phyloP scores from a whole-genome alignment of 345 rosid species.

The Raphanus sativus region DNA sequence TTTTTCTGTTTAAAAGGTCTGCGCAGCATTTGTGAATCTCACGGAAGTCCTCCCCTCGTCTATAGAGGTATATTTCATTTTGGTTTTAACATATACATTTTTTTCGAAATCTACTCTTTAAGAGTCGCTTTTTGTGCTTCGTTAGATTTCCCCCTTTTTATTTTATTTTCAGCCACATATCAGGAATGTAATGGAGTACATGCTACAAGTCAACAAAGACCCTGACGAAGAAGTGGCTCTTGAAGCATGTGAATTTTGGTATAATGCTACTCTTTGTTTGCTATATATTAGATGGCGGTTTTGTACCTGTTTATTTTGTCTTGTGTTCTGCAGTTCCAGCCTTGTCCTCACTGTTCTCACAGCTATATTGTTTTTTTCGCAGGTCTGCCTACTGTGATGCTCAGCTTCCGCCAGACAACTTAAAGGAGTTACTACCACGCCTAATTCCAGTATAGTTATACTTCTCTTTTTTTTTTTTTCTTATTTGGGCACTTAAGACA shows the following conservation, averaged over 20 bases:
- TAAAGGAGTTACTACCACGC: conserved; percentile 82
- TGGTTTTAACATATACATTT: background rate
- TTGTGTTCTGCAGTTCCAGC: background rate
- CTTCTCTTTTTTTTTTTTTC: conserved; percentile 8
- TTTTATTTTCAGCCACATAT: conserved; percentile 63
- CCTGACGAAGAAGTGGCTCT: conserved; percentile 91
- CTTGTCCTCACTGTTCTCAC: background rate
- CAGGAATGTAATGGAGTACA: conserved; percentile 75
- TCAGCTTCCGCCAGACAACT: conserved; percentile 66
- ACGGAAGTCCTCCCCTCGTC: conserved; percentile 72
- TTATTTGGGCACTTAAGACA: background rate
- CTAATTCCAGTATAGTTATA: conserved; percentile 65
- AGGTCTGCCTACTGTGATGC: conserved; percentile 96
- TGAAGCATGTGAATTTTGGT: conserved; percentile 99
- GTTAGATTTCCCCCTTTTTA: conserved; percentile 4
- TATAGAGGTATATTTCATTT: conserved; percentile 60
- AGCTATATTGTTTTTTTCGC: conserved; percentile 37
- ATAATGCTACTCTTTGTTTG: conserved; percentile 16
- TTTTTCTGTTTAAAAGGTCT: conserved; percentile 57
- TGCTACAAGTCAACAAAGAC: conserved; percentile 91
- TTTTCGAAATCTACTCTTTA: background rate
- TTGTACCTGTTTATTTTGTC: background rate
- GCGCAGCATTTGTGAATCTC: conserved; percentile 90
- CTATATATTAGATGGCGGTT: background rate
- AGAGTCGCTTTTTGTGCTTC: background rate